Base-by-base conservation (phyloP, 2,329 filamentous ascomycete species). In the Fusarium anthophilum region DNA sequence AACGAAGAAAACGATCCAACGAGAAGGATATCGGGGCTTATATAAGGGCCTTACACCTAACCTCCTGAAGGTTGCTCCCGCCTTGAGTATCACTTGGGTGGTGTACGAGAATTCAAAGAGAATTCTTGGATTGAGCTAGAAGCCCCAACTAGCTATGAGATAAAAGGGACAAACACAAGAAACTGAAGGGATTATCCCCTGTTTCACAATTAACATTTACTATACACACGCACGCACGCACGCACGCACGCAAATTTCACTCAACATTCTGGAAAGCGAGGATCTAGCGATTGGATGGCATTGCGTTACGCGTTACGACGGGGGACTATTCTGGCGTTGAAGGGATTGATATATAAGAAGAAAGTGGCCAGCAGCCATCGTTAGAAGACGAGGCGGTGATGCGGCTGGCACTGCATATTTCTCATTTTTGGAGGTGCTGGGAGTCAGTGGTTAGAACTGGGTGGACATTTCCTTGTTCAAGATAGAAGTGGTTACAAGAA, bases 41-140 rank as follows among this genome's bases (percentile, higher is more conserved):
- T 99, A 98, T 87, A 98, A 97, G 83, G 96, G 96, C 4, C 86
- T 98, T 74, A 98, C 96, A 47, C 96, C 96, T 10, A 99, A 98
- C 81, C 86, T 99, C 44, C 87, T 99, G 77, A 99, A 99, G 86
- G 96, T 99, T 41, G 95, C 96, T 15, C 96, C 96, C 5, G 95
- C 96, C 37, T 92, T 99, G 61, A 98, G 95, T 78, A 98, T 99
- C 81, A 95, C 94, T 62, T 98, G 96, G 87, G 91, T 97, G 79
- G 93, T 96, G 69, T 98, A 98, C 80, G 95, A 98, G 84, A 96
- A 96, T 80, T 91, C 93, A 63, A 98, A 98, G 86, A 90, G 88
- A 77, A 81, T 93, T 39, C 86, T 97, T 75, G 82, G 86, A 20
- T 79, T 91, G 77, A 85, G 87, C 73, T 82, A 67, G 72, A 48